These are phyloP conservation scores for Flaveria linearis DNA, from an alignment of 129 eudicot genomes.

Conservation along the genomic window DNA sequence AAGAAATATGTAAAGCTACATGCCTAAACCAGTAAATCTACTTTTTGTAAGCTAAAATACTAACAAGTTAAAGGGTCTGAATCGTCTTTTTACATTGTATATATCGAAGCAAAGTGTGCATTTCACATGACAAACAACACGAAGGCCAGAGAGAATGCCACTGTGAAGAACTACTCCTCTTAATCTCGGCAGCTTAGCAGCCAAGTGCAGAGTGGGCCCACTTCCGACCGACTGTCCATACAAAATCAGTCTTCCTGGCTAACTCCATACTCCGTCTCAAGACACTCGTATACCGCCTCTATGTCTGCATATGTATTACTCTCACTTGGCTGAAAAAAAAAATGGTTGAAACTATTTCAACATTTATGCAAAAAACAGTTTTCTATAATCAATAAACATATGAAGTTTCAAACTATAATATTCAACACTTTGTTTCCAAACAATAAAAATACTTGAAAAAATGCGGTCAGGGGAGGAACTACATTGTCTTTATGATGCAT, in stretches of 20 bases:
- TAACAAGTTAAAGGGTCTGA: not conserved
- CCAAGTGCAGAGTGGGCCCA: slow-evolving; percentile 93
- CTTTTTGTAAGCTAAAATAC: not conserved
- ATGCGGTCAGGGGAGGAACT: too few relatives aligned
- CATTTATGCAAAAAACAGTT: not conserved
- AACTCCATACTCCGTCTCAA: slow-evolving; percentile 80
- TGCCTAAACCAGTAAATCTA: not conserved
- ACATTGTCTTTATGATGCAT: too few relatives aligned
- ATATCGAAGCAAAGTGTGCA: slow-evolving; percentile 82
- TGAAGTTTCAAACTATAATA: not conserved
- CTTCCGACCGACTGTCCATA: slow-evolving; percentile 99
- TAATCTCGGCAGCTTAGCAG: slow-evolving; percentile 82
- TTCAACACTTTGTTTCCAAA: too few relatives aligned
- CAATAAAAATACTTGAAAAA: too few relatives aligned
- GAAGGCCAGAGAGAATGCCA: slow-evolving; percentile 96
- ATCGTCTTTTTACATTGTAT: slow-evolving; percentile 52
- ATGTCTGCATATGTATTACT: slow-evolving; percentile 91
- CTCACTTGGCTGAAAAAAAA: slow-evolving; percentile 75
- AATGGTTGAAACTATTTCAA: not conserved
- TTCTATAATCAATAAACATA: too few relatives aligned
- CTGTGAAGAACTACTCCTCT: slow-evolving; percentile 98
- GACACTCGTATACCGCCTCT: slow-evolving; percentile 95
- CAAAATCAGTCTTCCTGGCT: slow-evolving; percentile 87
- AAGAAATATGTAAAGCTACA: not conserved
- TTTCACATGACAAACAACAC: slow-evolving; percentile 85